A percentile compares a stretch with the other conserved stretches of the same genome.
Conservation (phyloP, 768 basidiomycete species). For the Daedalea quercina region DNA sequence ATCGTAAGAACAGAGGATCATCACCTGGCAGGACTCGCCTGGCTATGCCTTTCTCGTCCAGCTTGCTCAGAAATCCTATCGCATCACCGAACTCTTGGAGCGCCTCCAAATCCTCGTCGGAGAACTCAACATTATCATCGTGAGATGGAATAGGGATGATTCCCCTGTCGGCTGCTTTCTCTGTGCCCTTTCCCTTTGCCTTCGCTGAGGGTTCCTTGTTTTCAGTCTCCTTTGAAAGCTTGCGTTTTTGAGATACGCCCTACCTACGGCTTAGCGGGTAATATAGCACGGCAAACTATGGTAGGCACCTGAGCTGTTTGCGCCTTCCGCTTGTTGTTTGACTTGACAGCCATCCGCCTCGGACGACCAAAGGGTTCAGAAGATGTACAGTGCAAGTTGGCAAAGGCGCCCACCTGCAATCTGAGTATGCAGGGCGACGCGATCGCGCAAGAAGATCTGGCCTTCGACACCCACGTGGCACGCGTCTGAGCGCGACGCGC, state of each 20-base stretch:
- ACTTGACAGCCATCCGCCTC: constrained; percentile 15
- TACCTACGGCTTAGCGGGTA: constrained; percentile 12
- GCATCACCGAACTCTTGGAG: constrained; percentile 58
- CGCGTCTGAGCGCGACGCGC: too few species aligned
- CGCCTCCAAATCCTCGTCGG: constrained; percentile 66
- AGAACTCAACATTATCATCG: constrained; percentile 49
- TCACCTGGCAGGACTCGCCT: constrained; percentile 40
- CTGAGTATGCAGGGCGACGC: too few species aligned
- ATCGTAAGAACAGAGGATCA: neutral
- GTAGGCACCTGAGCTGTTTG: constrained; percentile 25
- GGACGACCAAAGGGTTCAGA: neutral
- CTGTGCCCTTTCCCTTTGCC: constrained; percentile 42
- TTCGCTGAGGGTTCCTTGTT: constrained; percentile 20
- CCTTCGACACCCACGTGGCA: too few species aligned
- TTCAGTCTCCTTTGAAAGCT: constrained; percentile 31
- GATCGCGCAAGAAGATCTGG: too few species aligned
- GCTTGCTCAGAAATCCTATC: constrained; percentile 55
- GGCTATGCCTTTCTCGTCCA: constrained; percentile 78
- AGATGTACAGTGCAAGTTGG: neutral
- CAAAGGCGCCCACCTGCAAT: too few species aligned
- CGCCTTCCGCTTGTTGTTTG: constrained; percentile 25
- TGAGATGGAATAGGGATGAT: constrained; percentile 55
- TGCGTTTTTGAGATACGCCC: constrained; percentile 56
- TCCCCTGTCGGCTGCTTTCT: constrained; percentile 51
- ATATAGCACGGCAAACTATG: too few species aligned